A percentile compares a stretch with the other conserved stretches of the same genome.
These are phyloP conservation scores for Daldinia bambusicola DNA, from an alignment of 495 filamentous ascomycete species.

Conservation along the genomic window DNA sequence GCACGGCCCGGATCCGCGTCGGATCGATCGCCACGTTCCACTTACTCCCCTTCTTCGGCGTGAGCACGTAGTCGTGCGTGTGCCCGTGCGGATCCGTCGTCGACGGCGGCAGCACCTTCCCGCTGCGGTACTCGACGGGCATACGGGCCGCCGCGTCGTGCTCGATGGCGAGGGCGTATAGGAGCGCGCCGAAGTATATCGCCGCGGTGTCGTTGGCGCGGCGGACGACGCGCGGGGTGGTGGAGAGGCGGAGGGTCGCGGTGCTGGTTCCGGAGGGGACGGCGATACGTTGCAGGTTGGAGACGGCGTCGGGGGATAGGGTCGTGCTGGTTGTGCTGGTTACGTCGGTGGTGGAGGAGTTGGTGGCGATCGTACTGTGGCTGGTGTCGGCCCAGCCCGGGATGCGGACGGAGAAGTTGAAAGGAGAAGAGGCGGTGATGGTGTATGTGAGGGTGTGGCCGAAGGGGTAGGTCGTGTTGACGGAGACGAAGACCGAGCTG, in stretches of 20 bases:
- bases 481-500: slow-evolving; percentile 16
- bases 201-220: slow-evolving; percentile 66
- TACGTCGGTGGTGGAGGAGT: slow-evolving; percentile 33
- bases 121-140: slow-evolving; percentile 37
- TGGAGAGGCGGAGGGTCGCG: slow-evolving; percentile 43
- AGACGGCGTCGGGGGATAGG: slow-evolving; percentile 32
- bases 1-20: slow-evolving; percentile 37
- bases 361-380: slow-evolving; percentile 32
- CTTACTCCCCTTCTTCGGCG: slow-evolving; percentile 48
- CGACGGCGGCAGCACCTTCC: neutral
- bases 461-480: slow-evolving; percentile 66
- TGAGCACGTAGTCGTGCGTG: slow-evolving; percentile 52
- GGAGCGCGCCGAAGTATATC: slow-evolving; percentile 63
- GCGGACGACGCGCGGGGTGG: slow-evolving; percentile 44
- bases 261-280: slow-evolving; percentile 44
- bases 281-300: slow-evolving; percentile 49
- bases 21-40: slow-evolving; percentile 66
- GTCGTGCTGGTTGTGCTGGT: slow-evolving; percentile 47
- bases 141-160: slow-evolving; percentile 27
- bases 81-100: slow-evolving; percentile 45
- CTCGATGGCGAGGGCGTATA: slow-evolving; percentile 64
- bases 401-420: slow-evolving; percentile 63
- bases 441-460: slow-evolving; percentile 58
- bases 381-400: slow-evolving; percentile 55
- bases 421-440: slow-evolving; percentile 51